These are phyloP conservation scores for Populus euphratica DNA, from an alignment of 345 rosid genomes.

Conservation along the genomic window DNA sequence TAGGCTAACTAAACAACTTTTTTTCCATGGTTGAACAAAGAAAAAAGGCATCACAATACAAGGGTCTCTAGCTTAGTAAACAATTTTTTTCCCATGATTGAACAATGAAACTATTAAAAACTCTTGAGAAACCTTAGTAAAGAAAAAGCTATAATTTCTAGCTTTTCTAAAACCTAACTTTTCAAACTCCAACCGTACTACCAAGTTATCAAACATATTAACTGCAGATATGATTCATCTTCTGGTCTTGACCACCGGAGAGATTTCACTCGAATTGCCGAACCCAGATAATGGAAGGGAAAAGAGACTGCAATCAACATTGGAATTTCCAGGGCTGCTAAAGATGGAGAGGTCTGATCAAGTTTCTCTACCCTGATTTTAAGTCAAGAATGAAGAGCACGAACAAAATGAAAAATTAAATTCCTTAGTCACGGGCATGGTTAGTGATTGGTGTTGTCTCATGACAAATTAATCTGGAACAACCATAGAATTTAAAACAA, in stretches of 20 bases:
- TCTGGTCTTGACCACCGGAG: too few species aligned
- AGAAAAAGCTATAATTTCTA: too few species aligned
- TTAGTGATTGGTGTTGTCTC: neutral
- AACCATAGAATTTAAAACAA: neutral
- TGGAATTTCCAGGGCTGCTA: neutral
- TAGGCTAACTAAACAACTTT: too few species aligned
- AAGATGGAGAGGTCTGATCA: neutral
- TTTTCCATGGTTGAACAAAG: too few species aligned
- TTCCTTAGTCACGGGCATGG: neutral
- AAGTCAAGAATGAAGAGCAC: neutral
- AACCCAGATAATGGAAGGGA: neutral
- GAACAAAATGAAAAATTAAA: neutral
- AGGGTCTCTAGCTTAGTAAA: too few species aligned
- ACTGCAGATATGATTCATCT: neutral
- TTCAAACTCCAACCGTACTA: too few species aligned
- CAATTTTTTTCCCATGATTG: too few species aligned
- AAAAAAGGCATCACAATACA: too few species aligned
- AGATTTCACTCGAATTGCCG: neutral
- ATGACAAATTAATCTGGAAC: neutral
- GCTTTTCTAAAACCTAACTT: too few species aligned
- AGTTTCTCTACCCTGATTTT: neutral
- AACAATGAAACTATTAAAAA: too few species aligned
- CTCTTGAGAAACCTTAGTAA: too few species aligned
- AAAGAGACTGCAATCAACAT: neutral
- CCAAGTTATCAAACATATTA: neutral